phyloP scores from a whole-genome alignment of 371 early-diverging fungal genomes.

The Actinomucor elegans region DNA sequence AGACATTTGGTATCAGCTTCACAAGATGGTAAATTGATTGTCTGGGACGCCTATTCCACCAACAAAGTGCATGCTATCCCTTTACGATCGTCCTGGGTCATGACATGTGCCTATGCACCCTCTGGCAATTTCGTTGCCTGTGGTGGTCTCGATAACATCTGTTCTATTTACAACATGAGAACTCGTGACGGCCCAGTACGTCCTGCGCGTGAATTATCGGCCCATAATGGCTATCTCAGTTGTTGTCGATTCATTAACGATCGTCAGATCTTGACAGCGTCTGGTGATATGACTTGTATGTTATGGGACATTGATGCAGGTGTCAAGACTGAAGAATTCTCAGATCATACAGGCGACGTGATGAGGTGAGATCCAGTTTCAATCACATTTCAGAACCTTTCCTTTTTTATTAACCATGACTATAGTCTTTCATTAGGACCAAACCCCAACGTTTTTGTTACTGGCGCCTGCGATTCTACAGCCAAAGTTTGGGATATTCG shows the following conservation, averaged over 20 bases:
- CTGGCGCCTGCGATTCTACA: slow-evolving; percentile 98
- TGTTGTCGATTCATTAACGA: slow-evolving; percentile 95
- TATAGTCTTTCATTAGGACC: too few relatives aligned
- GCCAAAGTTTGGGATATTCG: slow-evolving; percentile 99
- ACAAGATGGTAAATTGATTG: slow-evolving; percentile 98
- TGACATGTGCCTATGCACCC: slow-evolving; percentile 98
- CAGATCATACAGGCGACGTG: slow-evolving; percentile 97
- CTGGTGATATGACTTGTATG: slow-evolving; percentile 98
- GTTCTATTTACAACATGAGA: slow-evolving; percentile 94
- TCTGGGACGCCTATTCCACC: slow-evolving; percentile 97
- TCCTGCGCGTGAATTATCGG: slow-evolving; percentile 90
- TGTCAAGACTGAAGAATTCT: slow-evolving; percentile 90
- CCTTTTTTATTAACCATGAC: too few relatives aligned
- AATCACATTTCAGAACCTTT: too few relatives aligned
- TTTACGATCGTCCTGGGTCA: slow-evolving; percentile 97
- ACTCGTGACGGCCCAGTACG: slow-evolving; percentile 90
- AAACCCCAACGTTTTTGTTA: slow-evolving; percentile 93
- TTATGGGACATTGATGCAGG: slow-evolving; percentile 98
- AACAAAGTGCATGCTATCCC: slow-evolving; percentile 98
- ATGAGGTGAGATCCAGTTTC: too few relatives aligned
- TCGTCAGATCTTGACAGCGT: slow-evolving; percentile 90
- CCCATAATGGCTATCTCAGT: slow-evolving; percentile 95
- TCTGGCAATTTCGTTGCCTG: slow-evolving; percentile 97
- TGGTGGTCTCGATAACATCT: slow-evolving; percentile 97
- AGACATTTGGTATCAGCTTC: slow-evolving; percentile 96